Evolutionary conservation across 2,329 filamentous ascomycete species (phyloP).

Genomic region (Cyanodermella asteris): DNA sequence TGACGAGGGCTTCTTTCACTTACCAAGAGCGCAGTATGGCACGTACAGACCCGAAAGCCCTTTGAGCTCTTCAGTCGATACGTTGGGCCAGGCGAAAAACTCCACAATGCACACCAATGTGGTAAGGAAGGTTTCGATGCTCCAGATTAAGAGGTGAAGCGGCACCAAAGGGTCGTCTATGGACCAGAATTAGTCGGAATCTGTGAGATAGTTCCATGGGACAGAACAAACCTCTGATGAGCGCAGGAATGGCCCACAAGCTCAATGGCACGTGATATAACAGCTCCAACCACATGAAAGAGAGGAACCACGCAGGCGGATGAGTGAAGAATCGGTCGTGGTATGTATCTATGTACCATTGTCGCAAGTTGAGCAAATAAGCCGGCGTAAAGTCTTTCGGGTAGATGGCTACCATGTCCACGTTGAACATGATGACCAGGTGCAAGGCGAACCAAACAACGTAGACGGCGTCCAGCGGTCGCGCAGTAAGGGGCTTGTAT

Average conservation of each 20-base stretch:
- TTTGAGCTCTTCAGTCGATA: conserved; percentile 23
- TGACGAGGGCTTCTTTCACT: too few species aligned
- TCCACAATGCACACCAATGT: conserved; percentile 42
- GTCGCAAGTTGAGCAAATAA: conserved; percentile 27
- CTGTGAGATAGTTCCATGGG: neutral
- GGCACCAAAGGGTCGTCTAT: conserved; percentile 35
- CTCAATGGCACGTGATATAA: conserved; percentile 39
- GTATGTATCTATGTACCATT: conserved; percentile 38
- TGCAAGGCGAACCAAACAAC: too few species aligned
- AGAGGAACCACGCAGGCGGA: conserved; percentile 36
- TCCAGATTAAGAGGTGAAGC: conserved; percentile 37
- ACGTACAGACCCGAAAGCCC: conserved; percentile 31
- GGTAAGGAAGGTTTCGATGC: conserved; percentile 36
- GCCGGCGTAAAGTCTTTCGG: conserved; percentile 27
- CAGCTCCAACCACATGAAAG: conserved; percentile 36
- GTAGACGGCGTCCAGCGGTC: too few species aligned
- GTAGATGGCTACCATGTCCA: conserved; percentile 39
- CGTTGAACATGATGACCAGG: too few species aligned
- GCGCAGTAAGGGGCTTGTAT: too few species aligned
- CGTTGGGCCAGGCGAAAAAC: conserved; percentile 32
- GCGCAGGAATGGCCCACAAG: conserved; percentile 34
- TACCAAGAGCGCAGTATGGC: conserved; percentile 34
- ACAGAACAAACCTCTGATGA: conserved; percentile 25
- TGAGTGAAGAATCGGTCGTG: conserved; percentile 39
- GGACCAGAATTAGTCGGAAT: neutral